Evolutionary conservation across 2,329 filamentous ascomycete species (phyloP), one percentile per base, ranked within the genome.

Genomic region (Berkeleyomyces basicola): DNA sequence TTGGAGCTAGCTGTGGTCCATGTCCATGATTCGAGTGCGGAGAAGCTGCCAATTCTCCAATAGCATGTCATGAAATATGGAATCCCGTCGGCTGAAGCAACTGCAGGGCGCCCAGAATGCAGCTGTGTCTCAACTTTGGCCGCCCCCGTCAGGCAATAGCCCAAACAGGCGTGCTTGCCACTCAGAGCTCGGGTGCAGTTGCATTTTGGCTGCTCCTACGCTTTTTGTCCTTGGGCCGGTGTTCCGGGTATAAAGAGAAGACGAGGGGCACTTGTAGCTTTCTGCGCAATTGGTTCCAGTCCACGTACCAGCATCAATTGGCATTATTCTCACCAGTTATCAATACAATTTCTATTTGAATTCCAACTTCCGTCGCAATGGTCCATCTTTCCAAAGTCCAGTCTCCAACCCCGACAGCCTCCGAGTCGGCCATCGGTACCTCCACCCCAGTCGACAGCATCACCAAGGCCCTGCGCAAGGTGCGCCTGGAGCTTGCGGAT

Each of bases 401-500:
- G 14, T 43, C 53, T n/a, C 43, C 59, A 4, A 40, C 37, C 9
- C 72, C 62, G 64, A 67, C 67, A 42, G 57, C 5, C 55, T 49
- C 55, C 33, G 31, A 23, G 9, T 6, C 59, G 33, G 16, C 47
- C 31, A 58, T 57, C 11, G 63, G 61, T 14, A 33, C 42, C 7
- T 59, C 60, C 14, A 58, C 64, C 7, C 67, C 69, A 59, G 62
- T 68, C 40, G 67, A 67, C 58, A 65, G 68, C 37, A 66, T 76
- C 33, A 67, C 71, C 62, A 67, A 74, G 55, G 71, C 71, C 46
- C 68, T 75, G 65, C 74, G 74, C 67, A 76, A 76, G 67, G 68
- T 74, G 64, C 74, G 75, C 62, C 71, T 81, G 44, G 72, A 79
- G 67, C 76, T 82, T 37, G 73, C 75, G 67, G 74, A 76, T 66